Evolutionary conservation across 78 protist genomes (phyloP).

Genomic region (Dictyostelium citrinum): DNA sequence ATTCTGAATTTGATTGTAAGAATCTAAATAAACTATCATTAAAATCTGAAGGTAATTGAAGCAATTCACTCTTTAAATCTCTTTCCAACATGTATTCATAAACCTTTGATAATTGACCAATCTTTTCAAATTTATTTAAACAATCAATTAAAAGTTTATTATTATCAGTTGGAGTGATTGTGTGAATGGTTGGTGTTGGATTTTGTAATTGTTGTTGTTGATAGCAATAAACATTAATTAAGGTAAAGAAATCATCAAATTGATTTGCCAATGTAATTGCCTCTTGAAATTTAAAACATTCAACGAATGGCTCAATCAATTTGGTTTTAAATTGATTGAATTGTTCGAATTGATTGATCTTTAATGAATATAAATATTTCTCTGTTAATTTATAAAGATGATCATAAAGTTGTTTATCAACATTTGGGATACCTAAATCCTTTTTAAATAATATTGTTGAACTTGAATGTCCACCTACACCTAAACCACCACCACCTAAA

Average conservation of each 20-base stretch:
- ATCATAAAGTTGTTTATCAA: background rate
- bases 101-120: background rate
- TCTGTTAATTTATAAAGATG: background rate
- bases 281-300: background rate
- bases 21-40: background rate
- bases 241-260: slow-evolving; percentile 12
- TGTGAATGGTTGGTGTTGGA: background rate
- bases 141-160: background rate
- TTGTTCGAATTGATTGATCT: background rate
- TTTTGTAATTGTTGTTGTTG: background rate
- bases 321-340: background rate
- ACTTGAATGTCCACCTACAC: background rate
- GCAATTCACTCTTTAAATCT: background rate
- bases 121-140: background rate
- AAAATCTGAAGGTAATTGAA: slow-evolving; percentile 39
- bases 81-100: slow-evolving; percentile 28
- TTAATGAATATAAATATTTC: background rate
- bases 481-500: background rate
- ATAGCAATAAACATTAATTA: slow-evolving; percentile 6
- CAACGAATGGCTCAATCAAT: background rate
- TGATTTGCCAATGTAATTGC: slow-evolving; percentile 30
- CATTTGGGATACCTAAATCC: background rate
- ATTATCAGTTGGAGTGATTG: background rate
- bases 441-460: background rate
- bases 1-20: background rate